A percentile compares a stretch with the other conserved stretches of the same genome.
Evolutionary conservation across 192 early-diverging fungal species (phyloP).

Genomic region (Geranomyces variabilis): DNA sequence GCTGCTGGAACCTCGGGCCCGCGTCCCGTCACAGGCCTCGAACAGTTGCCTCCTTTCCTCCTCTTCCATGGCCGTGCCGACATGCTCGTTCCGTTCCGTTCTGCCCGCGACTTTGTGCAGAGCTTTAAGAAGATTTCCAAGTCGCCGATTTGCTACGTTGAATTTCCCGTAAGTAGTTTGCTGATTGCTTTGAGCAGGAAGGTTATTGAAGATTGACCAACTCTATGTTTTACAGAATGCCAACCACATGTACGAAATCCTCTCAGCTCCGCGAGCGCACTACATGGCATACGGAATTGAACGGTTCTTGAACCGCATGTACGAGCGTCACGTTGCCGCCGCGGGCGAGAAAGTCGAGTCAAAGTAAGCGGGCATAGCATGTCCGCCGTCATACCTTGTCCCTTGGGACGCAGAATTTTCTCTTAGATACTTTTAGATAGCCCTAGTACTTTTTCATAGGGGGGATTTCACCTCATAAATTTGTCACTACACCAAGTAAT

Average conservation of each 20-base stretch:
- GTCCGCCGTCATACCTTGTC: too few relatives aligned
- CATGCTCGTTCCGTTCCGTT: conserved; percentile 34
- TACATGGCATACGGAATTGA: conserved; percentile 45
- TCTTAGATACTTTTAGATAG: too few relatives aligned
- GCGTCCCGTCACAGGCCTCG: conserved; percentile 6
- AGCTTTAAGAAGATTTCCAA: conserved; percentile 38
- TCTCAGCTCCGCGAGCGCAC: conserved; percentile 35
- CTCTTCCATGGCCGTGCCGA: conserved; percentile 46
- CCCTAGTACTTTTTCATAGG: too few relatives aligned
- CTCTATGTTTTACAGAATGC: conserved; percentile 25
- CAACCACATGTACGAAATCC: conserved; percentile 44
- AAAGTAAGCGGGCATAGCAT: too few relatives aligned
- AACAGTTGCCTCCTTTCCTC: conserved; percentile 41
- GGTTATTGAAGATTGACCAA: neutral
- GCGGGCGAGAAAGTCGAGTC: neutral
- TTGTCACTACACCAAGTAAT: too few relatives aligned
- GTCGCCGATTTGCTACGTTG: conserved; percentile 35
- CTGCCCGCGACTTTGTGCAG: conserved; percentile 39
- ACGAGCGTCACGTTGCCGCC: conserved; percentile 17
- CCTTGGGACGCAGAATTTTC: too few relatives aligned
- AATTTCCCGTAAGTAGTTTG: conserved; percentile 35
- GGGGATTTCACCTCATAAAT: too few relatives aligned
- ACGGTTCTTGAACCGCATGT: conserved; percentile 33
- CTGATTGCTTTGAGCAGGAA: neutral
- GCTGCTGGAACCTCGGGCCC: neutral